Percentiles rank a stretch among this genome's conserved stretches.
Evolutionary conservation across 2,329 filamentous ascomycete genomes (phyloP).

Genomic region (Penicillium occitanis): DNA sequence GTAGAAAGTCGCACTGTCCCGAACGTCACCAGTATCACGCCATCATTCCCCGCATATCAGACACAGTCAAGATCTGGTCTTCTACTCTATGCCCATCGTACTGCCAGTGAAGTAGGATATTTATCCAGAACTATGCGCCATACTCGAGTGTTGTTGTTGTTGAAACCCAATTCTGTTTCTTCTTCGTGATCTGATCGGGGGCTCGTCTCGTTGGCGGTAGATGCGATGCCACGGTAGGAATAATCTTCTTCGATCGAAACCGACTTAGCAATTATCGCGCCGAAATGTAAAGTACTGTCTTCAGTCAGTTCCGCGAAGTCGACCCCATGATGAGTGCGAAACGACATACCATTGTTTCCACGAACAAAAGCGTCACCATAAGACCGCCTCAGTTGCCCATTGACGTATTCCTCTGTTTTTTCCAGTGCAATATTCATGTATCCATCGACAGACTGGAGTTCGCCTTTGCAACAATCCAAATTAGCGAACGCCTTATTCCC

Average conservation of each 20-base stretch:
- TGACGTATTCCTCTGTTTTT: slow-evolving; percentile 88
- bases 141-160: not conserved
- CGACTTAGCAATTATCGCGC: slow-evolving; percentile 23
- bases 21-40: not conserved
- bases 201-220: not conserved
- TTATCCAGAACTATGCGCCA: too few species aligned
- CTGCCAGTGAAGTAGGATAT: not conserved
- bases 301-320: not conserved
- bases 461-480: slow-evolving; percentile 57
- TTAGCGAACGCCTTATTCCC: not conserved
- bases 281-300: slow-evolving; percentile 41
- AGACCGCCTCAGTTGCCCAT: slow-evolving; percentile 75
- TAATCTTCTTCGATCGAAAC: not conserved
- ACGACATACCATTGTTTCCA: slow-evolving; percentile 81
- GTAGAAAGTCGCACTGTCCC: not conserved
- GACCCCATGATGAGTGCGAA: not conserved
- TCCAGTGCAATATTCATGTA: slow-evolving; percentile 99
- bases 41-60: not conserved
- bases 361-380: slow-evolving; percentile 95
- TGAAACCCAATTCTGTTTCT: not conserved
- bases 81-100: not conserved
- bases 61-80: not conserved
- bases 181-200: not conserved
- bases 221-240: not conserved
- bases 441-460: slow-evolving; percentile 93